A percentile compares a stretch with the other conserved stretches of the same genome.
Evolutionary conservation across 169 alveolate genomes (phyloP).

Genomic region (Plasmodium inui): DNA sequence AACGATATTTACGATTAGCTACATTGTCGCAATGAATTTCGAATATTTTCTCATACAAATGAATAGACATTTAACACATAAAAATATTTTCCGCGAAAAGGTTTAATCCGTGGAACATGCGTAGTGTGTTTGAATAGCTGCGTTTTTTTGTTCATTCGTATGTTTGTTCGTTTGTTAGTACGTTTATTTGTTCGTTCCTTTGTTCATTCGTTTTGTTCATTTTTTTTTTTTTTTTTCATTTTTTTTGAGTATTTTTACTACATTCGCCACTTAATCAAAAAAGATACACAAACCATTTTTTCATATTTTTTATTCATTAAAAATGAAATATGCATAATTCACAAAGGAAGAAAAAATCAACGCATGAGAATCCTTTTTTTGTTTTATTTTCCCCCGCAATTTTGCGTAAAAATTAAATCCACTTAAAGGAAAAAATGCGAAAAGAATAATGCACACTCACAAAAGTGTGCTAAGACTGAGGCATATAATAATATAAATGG

Average conservation of each 20-base stretch:
- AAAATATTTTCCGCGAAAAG: not conserved
- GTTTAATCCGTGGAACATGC: not conserved
- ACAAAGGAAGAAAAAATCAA: not conserved
- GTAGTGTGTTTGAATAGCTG: slow-evolving; percentile 5
- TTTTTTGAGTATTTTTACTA: not conserved
- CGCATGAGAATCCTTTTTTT: not conserved
- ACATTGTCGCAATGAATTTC: not conserved
- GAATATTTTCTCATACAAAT: slow-evolving; percentile 1
- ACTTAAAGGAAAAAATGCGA: not conserved
- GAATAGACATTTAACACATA: slow-evolving; percentile 2
- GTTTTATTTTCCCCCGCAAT: not conserved
- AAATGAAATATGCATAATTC: not conserved
- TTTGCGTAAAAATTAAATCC: not conserved
- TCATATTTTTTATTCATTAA: not conserved
- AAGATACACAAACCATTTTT: not conserved
- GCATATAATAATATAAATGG: slow-evolving; percentile 11
- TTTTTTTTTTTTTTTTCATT: not conserved
- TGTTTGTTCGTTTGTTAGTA: not conserved
- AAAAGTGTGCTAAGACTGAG: slow-evolving; percentile 8
- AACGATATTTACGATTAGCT: not conserved
- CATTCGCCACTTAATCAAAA: not conserved
- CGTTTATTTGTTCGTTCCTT: not conserved
- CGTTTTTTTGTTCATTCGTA: not conserved
- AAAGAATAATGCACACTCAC: slow-evolving; percentile 24
- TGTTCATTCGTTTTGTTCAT: not conserved